These are phyloP conservation scores for Lentinula detonsa DNA, from an alignment of 768 basidiomycete species.

Conservation along the genomic window DNA sequence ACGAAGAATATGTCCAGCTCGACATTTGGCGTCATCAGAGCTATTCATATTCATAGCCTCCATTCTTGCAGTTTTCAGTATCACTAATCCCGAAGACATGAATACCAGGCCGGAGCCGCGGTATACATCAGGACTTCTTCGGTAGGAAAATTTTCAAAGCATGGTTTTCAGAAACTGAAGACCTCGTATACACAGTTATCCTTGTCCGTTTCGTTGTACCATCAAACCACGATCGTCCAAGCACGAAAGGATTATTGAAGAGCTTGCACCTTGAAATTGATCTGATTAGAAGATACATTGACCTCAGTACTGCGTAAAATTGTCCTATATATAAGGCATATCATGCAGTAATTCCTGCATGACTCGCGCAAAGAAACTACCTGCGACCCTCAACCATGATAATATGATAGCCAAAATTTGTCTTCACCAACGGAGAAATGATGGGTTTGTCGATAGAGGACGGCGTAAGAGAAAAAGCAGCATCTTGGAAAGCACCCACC, in stretches of 20 bases:
- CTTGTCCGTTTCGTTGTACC: neutral
- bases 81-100: neutral
- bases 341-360: too few species aligned
- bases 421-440: conserved; percentile 71
- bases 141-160: neutral
- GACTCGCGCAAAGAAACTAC: conserved; percentile 15
- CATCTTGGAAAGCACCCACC: conserved; percentile 76
- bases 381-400: conserved; percentile 89
- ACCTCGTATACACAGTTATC: neutral
- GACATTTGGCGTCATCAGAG: conserved; percentile 4
- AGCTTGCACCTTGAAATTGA: neutral
- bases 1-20: conserved; percentile 16
- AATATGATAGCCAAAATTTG: conserved; percentile 80
- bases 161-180: neutral
- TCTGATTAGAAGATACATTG: neutral
- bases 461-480: conserved; percentile 75
- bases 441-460: conserved; percentile 78
- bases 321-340: too few species aligned
- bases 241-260: neutral
- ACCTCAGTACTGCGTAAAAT: too few species aligned
- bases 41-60: conserved; percentile 8
- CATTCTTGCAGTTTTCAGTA: conserved; percentile 6
- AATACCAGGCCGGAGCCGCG: neutral
- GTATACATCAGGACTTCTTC: conserved; percentile 4
- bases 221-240: neutral